A percentile compares a stretch with the other conserved stretches of the same genome.
Evolutionary conservation across 768 basidiomycete species (phyloP).

Genomic region (Leucocoprinus leucothites): DNA sequence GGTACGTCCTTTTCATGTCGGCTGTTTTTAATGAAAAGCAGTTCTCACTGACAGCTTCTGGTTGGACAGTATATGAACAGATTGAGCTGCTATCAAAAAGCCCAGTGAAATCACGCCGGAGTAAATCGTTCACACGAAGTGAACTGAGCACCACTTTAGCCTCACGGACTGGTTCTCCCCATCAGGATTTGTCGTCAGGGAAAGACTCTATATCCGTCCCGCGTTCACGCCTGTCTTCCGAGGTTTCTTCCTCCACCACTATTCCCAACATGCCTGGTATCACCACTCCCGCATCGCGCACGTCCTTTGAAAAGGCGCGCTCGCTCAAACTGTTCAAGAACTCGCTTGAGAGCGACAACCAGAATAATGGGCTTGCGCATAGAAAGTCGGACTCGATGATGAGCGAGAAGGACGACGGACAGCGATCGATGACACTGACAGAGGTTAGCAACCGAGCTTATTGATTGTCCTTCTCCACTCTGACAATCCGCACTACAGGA

Average conservation of each 20-base stretch:
- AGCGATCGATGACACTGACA: slow-evolving; percentile 38
- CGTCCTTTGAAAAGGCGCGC: slow-evolving; percentile 65
- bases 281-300: slow-evolving; percentile 35
- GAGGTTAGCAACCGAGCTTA: slow-evolving; percentile 20
- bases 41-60: slow-evolving; percentile 13
- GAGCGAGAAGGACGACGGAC: slow-evolving; percentile 40
- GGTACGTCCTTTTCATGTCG: slow-evolving; percentile 43
- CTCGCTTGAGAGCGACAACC: slow-evolving; percentile 37
- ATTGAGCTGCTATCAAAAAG: slow-evolving; percentile 66
- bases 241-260: slow-evolving; percentile 28
- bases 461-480: slow-evolving; percentile 5
- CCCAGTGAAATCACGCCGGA: slow-evolving; percentile 51
- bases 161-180: slow-evolving; percentile 44
- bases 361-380: slow-evolving; percentile 38
- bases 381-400: slow-evolving; percentile 52
- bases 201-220: slow-evolving; percentile 29
- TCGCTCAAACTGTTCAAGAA: slow-evolving; percentile 57
- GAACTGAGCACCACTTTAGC: slow-evolving; percentile 38
- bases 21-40: slow-evolving; percentile 19
- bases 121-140: slow-evolving; percentile 63
- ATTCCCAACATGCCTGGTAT: slow-evolving; percentile 19
- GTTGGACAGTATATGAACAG: slow-evolving; percentile 65
- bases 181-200: slow-evolving; percentile 35
- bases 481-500: slow-evolving; percentile 36
- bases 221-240: slow-evolving; percentile 37